phyloP scores from a whole-genome alignment of 2,329 filamentous ascomycete species.

The Magnaporthiopsis rhizophila region DNA sequence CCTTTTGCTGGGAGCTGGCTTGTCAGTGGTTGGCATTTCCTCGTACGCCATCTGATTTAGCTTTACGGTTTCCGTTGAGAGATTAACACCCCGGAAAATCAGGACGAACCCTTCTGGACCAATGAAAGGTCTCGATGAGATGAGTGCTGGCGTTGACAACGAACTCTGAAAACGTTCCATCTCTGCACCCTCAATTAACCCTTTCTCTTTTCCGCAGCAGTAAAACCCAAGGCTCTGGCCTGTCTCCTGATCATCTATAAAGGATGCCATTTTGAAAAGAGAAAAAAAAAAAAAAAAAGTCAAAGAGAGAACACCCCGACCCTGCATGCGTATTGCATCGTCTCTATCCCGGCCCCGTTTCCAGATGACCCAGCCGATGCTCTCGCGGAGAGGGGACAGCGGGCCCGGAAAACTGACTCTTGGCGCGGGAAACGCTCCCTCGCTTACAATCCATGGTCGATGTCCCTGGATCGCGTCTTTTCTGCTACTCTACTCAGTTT shows the following conservation, averaged over 20 bases:
- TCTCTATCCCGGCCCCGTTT: not conserved
- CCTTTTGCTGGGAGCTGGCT: too few relatives aligned
- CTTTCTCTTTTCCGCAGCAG: not conserved
- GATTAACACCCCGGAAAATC: not conserved
- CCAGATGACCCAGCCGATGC: not conserved
- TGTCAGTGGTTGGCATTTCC: too few relatives aligned
- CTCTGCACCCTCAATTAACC: not conserved
- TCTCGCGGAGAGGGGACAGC: not conserved
- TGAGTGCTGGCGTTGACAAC: too few relatives aligned
- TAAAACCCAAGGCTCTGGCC: too few relatives aligned
- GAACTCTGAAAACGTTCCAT: not conserved
- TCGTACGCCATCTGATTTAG: too few relatives aligned
- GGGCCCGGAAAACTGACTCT: too few relatives aligned
- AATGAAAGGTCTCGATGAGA: not conserved
- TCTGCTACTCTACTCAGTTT: not conserved
- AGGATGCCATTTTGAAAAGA: too few relatives aligned
- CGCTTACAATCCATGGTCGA: not conserved
- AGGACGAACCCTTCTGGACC: not conserved
- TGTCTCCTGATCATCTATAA: too few relatives aligned
- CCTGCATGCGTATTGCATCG: too few relatives aligned
- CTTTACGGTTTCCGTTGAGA: not conserved
- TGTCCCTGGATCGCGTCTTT: not conserved
- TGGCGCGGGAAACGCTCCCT: not conserved
- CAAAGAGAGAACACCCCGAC: too few relatives aligned
- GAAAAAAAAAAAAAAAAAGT: too few relatives aligned